These are phyloP conservation scores for Exophiala dermatitidis DNA, from an alignment of 2,329 filamentous ascomycete genomes.

Conservation along the genomic window DNA sequence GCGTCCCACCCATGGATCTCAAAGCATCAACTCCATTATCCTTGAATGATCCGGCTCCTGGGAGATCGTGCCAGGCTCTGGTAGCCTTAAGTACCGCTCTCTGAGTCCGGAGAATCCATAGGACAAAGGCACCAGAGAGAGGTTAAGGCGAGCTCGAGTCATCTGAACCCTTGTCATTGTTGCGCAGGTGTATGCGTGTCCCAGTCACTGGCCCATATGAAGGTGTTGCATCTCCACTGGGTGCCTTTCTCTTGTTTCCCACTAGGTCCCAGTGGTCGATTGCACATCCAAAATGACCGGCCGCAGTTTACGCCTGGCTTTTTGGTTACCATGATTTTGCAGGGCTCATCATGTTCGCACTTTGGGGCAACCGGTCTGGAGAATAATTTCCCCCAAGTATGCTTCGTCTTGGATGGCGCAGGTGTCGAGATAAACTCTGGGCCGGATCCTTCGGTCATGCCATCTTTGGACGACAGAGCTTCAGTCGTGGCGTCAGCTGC, in stretches of 20 bases:
- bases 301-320: conserved; percentile 79
- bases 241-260: conserved; percentile 78
- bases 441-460: no score
- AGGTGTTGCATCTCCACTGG: conserved; percentile 81
- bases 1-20: no score
- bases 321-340: conserved; percentile 75
- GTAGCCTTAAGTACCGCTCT: no score
- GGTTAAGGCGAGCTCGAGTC: no score
- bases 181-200: conserved; percentile 33
- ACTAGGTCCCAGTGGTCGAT: conserved; percentile 73
- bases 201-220: conserved; percentile 64
- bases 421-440: not conserved
- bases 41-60: no score
- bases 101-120: no score
- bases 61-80: no score
- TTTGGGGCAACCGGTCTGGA: conserved; percentile 64
- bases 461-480: no score
- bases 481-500: not conserved
- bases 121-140: no score
- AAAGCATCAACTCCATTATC: no score
- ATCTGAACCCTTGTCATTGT: not conserved
- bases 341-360: conserved; percentile 85
- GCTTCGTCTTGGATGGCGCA: conserved; percentile 45
- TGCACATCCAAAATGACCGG: conserved; percentile 60
- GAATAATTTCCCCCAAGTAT: conserved; percentile 80